Percentiles rank a stretch among this genome's conserved stretches.
Conservation (phyloP, 2,329 filamentous ascomycete genomes). For the Chaetomium globosum region DNA sequence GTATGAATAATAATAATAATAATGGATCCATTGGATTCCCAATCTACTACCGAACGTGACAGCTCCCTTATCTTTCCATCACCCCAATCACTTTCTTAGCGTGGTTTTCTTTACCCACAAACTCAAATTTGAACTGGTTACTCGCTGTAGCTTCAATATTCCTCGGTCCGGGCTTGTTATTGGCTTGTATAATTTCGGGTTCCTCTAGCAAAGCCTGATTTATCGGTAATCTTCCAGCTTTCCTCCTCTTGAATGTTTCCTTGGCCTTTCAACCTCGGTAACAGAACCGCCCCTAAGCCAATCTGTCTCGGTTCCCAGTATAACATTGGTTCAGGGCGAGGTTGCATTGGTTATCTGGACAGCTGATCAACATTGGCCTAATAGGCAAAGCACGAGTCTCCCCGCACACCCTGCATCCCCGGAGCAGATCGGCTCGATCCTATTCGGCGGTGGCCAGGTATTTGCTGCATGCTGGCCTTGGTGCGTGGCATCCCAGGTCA, state of each 20-base stretch:
- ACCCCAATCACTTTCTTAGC: no score
- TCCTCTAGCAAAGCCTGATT: no score
- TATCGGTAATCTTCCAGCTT: no score
- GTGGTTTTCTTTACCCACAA: no score
- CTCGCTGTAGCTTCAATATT: no score
- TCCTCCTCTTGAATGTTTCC: background rate
- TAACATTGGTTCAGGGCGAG: background rate
- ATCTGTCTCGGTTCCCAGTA: background rate
- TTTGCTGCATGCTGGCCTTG: background rate
- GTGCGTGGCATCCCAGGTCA: background rate
- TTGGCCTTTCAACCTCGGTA: background rate
- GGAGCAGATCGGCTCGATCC: background rate
- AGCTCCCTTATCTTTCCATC: no score
- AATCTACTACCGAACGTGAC: no score
- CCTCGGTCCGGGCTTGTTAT: no score
- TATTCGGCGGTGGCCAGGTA: background rate
- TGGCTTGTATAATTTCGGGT: no score
- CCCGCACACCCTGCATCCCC: background rate
- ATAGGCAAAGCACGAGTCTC: background rate
- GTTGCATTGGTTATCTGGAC: background rate
- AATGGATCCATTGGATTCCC: no score
- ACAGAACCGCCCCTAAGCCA: background rate
- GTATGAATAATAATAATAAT: no score
- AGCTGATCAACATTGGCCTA: background rate
- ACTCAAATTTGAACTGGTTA: no score